Conservation (phyloP, 495 filamentous ascomycete genomes). For the Xanthoparmelia taractica region DNA sequence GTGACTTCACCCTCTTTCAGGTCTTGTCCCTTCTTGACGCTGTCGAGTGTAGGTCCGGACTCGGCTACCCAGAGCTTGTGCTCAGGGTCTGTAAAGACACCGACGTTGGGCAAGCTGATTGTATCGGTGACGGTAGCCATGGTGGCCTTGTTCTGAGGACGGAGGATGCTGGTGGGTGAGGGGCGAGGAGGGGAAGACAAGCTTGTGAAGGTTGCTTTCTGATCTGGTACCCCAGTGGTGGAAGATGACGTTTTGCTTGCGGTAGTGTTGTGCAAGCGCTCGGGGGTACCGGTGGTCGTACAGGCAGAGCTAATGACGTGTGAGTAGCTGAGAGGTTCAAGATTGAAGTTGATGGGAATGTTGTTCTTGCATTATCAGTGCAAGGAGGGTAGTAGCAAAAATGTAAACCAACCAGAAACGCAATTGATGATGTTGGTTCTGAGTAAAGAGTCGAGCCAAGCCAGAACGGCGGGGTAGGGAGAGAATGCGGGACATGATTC, state of each 20-base stretch:
- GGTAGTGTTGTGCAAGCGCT: background rate
- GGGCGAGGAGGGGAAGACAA: slow-evolving; percentile 14
- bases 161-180: slow-evolving; percentile 4
- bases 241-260: slow-evolving; percentile 5
- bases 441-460: slow-evolving; percentile 16
- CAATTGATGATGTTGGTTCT: slow-evolving; percentile 12
- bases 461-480: slow-evolving; percentile 20
- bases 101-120: slow-evolving; percentile 71
- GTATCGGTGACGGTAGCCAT: slow-evolving; percentile 21
- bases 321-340: background rate
- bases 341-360: background rate
- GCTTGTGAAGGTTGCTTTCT: slow-evolving; percentile 19
- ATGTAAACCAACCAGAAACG: slow-evolving; percentile 16
- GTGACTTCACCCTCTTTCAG: slow-evolving; percentile 62
- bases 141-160: slow-evolving; percentile 15
- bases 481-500: slow-evolving; percentile 19
- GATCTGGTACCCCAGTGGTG: slow-evolving; percentile 5
- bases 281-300: slow-evolving; percentile 11
- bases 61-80: slow-evolving; percentile 88
- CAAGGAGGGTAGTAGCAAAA: slow-evolving; percentile 6
- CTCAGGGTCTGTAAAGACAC: slow-evolving; percentile 85
- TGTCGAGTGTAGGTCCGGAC: slow-evolving; percentile 64
- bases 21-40: slow-evolving; percentile 58
- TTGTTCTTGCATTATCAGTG: background rate
- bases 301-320: slow-evolving; percentile 9